phyloP scores from a whole-genome alignment of 768 basidiomycete genomes.

The Lactarius pseudohatsudake region DNA sequence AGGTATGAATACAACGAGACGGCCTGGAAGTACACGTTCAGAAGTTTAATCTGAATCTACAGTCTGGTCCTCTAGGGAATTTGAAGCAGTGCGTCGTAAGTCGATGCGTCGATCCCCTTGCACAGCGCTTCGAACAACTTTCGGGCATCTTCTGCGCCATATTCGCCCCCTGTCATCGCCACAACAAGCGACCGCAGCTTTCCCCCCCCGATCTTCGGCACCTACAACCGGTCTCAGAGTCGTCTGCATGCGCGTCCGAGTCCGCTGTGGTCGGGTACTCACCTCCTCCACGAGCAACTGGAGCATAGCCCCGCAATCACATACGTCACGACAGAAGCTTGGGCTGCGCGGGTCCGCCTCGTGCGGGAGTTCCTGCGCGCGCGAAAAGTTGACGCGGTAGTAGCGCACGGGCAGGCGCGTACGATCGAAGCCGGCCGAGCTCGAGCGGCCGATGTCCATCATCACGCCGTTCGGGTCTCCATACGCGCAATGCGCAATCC shows the following conservation, averaged over 20 bases:
- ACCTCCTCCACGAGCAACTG: slow-evolving; percentile 14
- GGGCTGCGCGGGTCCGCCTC: slow-evolving; percentile 19
- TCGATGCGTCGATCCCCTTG: slow-evolving; percentile 43
- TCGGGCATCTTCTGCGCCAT: slow-evolving; percentile 50
- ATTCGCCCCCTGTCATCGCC: slow-evolving; percentile 49
- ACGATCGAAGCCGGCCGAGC: slow-evolving; percentile 23
- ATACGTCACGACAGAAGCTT: slow-evolving; percentile 22
- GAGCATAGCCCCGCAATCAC: slow-evolving; percentile 25
- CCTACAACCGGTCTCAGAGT: slow-evolving; percentile 31
- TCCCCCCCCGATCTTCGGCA: slow-evolving; percentile 41
- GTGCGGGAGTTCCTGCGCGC: slow-evolving; percentile 13
- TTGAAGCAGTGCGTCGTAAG: slow-evolving; percentile 38
- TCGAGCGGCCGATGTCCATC: slow-evolving; percentile 29
- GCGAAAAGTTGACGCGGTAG: slow-evolving; percentile 26
- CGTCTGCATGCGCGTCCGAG: too few relatives aligned
- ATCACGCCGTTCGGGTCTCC: slow-evolving; percentile 23
- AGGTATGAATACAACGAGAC: too few relatives aligned
- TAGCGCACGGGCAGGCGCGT: slow-evolving; percentile 24
- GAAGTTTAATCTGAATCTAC: too few relatives aligned
- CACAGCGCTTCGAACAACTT: slow-evolving; percentile 52
- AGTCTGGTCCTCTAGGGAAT: background rate
- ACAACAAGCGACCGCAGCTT: slow-evolving; percentile 47
- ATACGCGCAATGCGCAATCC: slow-evolving; percentile 22
- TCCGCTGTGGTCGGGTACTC: background rate
- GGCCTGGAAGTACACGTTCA: too few relatives aligned